Conservation (phyloP, 352 stramenopile genomes). For the Phytopythium aichiense region DNA sequence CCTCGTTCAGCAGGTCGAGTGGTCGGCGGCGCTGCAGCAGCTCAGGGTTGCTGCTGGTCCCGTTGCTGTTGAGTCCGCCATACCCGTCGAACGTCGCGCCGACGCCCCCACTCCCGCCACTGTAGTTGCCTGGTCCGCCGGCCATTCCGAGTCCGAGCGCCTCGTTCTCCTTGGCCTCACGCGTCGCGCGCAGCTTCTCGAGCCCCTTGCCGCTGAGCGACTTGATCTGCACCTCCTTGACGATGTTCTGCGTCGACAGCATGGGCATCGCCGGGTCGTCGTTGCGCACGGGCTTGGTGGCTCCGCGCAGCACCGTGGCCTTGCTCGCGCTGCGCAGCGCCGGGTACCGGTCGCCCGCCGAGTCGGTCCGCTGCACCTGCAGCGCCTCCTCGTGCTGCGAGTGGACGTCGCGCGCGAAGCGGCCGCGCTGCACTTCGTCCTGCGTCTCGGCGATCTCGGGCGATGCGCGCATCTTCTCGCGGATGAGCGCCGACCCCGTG, state of each 20-base stretch:
- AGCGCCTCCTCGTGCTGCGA: slow-evolving; percentile 75
- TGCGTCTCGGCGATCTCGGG: slow-evolving; percentile 65
- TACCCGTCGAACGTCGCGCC: slow-evolving; percentile 30
- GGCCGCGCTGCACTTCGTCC: slow-evolving; percentile 66
- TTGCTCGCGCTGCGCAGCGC: slow-evolving; percentile 60
- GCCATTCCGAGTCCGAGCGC: slow-evolving; percentile 13
- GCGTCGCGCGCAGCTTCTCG: slow-evolving; percentile 74
- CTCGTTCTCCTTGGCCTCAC: slow-evolving; percentile 63
- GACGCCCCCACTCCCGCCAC: slow-evolving; percentile 15
- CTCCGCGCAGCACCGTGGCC: slow-evolving; percentile 49
- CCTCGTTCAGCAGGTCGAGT: slow-evolving; percentile 64
- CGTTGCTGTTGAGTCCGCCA: slow-evolving; percentile 16
- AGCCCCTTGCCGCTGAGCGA: slow-evolving; percentile 83
- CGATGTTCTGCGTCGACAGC: slow-evolving; percentile 64
- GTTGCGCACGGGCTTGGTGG: slow-evolving; percentile 65
- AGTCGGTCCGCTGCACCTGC: slow-evolving; percentile 72
- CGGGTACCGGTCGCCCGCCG: slow-evolving; percentile 58
- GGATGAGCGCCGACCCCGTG: slow-evolving; percentile 79
- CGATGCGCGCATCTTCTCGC: slow-evolving; percentile 70
- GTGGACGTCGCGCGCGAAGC: slow-evolving; percentile 57
- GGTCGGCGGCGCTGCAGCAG: slow-evolving; percentile 50
- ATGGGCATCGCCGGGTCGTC: slow-evolving; percentile 42
- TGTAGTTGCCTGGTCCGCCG: slow-evolving; percentile 10
- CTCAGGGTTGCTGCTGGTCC: slow-evolving; percentile 21
- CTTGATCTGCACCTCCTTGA: slow-evolving; percentile 90